Conservation (phyloP, 495 filamentous ascomycete species). For the Xylaria castorea region DNA sequence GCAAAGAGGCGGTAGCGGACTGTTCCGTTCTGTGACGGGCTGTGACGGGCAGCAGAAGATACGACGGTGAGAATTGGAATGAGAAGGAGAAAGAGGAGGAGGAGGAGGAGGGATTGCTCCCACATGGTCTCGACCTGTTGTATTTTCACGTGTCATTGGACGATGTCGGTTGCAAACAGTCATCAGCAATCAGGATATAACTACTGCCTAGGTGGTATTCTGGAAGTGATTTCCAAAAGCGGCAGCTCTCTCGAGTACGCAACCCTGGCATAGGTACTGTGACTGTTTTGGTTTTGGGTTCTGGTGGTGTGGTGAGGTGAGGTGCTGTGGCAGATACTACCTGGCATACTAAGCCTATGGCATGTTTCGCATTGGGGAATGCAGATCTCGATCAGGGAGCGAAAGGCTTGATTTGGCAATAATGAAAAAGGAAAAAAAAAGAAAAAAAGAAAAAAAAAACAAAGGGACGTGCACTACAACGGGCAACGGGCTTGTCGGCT, state of each 20-base stretch:
- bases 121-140: background rate
- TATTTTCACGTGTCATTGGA: slow-evolving; percentile 9
- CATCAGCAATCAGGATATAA: slow-evolving; percentile 17
- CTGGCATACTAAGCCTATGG: background rate
- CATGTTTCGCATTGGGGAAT: slow-evolving; percentile 5
- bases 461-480: background rate
- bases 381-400: slow-evolving; percentile 1
- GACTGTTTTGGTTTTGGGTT: slow-evolving; percentile 8
- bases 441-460: background rate
- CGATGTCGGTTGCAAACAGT: background rate
- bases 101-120: background rate
- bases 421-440: background rate
- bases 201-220: slow-evolving; percentile 15
- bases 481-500: background rate
- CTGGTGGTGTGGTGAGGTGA: background rate
- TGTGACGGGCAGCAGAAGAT: background rate
- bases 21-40: background rate
- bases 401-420: background rate
- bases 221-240: slow-evolving; percentile 16
- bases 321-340: background rate
- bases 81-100: background rate
- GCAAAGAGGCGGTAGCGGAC: background rate
- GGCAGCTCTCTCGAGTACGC: slow-evolving; percentile 14
- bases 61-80: background rate
- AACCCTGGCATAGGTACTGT: background rate